Percentiles rank a stretch among this genome's conserved stretches.
These are phyloP conservation scores for Paramecium caudatum DNA, from an alignment of 73 alveolate species.

Conservation along the genomic window DNA sequence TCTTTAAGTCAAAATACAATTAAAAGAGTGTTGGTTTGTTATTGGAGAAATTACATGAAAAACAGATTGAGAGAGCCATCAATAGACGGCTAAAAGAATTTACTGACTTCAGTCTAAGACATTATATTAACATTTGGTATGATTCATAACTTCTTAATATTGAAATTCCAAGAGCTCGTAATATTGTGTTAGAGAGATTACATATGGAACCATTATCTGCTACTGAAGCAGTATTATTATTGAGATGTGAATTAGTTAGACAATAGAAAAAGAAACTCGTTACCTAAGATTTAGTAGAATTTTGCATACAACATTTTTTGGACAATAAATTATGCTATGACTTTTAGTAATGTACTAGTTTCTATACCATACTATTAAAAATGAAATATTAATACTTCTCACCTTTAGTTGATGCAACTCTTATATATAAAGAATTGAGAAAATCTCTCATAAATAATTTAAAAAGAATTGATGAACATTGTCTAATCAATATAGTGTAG, in stretches of 20 bases:
- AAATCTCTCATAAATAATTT: neutral
- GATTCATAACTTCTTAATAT: slow-evolving; percentile 9
- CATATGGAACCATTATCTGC: neutral
- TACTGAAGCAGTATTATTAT: neutral
- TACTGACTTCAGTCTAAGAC: slow-evolving; percentile 30
- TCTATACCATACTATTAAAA: neutral
- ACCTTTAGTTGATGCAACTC: neutral
- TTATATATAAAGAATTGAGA: neutral
- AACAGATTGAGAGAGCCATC: neutral
- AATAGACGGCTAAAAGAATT: neutral
- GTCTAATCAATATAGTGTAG: neutral
- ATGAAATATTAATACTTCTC: neutral
- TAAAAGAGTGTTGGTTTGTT: neutral
- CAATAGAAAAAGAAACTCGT: neutral
- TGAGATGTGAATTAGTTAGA: slow-evolving; percentile 31
- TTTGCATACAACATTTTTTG: neutral
- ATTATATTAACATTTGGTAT: slow-evolving; percentile 29
- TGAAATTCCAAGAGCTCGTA: neutral
- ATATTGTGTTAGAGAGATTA: neutral
- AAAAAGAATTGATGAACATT: neutral
- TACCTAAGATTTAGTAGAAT: neutral
- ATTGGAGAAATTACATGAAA: neutral
- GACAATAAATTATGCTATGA: neutral
- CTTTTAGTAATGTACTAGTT: neutral
- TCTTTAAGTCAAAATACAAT: neutral